Conservation (phyloP, 2,329 filamentous ascomycete genomes). For the Fusarium verrucosum region DNA sequence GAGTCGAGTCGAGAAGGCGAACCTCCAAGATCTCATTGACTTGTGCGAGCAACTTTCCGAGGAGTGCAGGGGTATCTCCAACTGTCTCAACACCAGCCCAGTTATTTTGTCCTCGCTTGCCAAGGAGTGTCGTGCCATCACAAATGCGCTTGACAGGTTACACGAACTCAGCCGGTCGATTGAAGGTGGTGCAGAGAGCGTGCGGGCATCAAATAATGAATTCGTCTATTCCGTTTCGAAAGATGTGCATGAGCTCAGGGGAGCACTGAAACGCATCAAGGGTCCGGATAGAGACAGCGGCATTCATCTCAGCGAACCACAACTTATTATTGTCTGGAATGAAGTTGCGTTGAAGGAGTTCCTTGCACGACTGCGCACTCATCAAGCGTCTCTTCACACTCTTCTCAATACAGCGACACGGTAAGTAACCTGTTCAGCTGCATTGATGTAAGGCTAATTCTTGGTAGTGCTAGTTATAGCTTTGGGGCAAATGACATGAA, state of each 20-base stretch:
- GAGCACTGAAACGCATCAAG: constrained; percentile 42
- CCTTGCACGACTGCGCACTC: constrained; percentile 38
- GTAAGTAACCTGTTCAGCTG: constrained; percentile 1
- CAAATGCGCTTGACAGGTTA: constrained; percentile 42
- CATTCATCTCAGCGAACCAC: constrained; percentile 41
- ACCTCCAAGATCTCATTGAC: constrained; percentile 40
- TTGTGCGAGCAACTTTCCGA: constrained; percentile 42
- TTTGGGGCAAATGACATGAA: constrained; percentile 35
- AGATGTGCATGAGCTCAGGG: constrained; percentile 41
- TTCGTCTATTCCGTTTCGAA: constrained; percentile 43
- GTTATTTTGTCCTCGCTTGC: constrained; percentile 39
- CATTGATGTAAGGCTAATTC: constrained; percentile 12
- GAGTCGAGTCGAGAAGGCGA: constrained; percentile 38
- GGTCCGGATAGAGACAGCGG: constrained; percentile 43
- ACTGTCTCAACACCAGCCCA: constrained; percentile 44
- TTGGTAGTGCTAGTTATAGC: constrained; percentile 30
- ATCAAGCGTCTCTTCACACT: constrained; percentile 43
- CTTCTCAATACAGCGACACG: constrained; percentile 43
- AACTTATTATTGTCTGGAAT: constrained; percentile 45
- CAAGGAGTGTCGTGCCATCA: constrained; percentile 42
- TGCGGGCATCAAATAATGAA: constrained; percentile 41
- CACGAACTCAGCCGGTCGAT: constrained; percentile 39
- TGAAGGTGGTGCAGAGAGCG: constrained; percentile 28
- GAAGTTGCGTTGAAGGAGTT: constrained; percentile 38
- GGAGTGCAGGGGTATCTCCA: constrained; percentile 41